phyloP scores from a whole-genome alignment of 2,329 filamentous ascomycete genomes.

The Colletotrichum truncatum region DNA sequence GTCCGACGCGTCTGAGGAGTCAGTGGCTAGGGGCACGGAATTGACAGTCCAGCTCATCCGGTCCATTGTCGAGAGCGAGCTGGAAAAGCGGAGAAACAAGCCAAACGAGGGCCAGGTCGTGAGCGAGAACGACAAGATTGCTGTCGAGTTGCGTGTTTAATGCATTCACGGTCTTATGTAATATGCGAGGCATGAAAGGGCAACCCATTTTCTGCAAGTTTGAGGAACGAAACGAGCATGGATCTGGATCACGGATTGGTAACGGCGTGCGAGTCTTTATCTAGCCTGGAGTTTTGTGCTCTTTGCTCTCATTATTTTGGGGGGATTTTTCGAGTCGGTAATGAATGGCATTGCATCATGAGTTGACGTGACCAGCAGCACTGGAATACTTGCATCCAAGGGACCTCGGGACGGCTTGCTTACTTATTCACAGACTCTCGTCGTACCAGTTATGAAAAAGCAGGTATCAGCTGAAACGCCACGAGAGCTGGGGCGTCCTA shows the following conservation, averaged over 20 bases:
- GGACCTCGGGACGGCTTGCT: no score
- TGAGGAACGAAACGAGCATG: no score
- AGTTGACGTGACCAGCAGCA: background rate
- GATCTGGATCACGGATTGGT: background rate
- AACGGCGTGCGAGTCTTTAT: background rate
- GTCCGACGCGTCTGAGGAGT: slow-evolving; percentile 59
- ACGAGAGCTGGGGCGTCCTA: no score
- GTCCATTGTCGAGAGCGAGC: slow-evolving; percentile 63
- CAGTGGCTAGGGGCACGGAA: slow-evolving; percentile 58
- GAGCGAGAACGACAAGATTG: slow-evolving; percentile 24
- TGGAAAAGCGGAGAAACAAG: slow-evolving; percentile 32
- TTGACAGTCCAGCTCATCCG: slow-evolving; percentile 64
- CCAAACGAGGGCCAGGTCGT: background rate
- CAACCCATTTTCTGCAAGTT: no score
- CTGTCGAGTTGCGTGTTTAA: slow-evolving; percentile 31
- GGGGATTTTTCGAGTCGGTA: background rate
- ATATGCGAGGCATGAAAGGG: no score
- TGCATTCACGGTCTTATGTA: background rate
- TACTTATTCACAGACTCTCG: no score
- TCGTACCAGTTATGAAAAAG: no score
- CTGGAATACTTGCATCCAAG: background rate
- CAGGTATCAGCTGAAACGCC: no score
- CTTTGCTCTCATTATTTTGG: no score
- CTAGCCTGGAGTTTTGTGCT: no score
- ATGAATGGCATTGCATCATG: background rate